A percentile compares a stretch with the other conserved stretches of the same genome.
Conservation (phyloP, 2,329 filamentous ascomycete species). For the Fusarium veterinarium region DNA sequence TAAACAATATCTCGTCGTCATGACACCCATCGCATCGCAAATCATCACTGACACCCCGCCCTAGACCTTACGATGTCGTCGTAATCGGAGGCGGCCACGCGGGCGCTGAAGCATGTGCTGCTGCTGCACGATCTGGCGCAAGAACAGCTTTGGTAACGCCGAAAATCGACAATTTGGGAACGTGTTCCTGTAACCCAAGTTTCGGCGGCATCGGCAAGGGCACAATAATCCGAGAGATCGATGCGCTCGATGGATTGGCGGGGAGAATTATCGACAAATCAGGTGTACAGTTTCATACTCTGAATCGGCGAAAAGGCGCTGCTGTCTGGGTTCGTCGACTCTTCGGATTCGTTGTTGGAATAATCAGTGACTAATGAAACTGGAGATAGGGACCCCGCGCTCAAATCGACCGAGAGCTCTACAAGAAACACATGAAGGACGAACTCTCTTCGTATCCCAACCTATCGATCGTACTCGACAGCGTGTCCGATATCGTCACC, state of each 20-base stretch:
- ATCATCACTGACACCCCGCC: conserved; percentile 16
- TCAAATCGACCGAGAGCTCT: conserved; percentile 92
- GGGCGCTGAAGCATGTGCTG: conserved; percentile 91
- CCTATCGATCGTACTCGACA: conserved; percentile 83
- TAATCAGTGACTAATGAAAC: not conserved
- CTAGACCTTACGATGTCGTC: conserved; percentile 85
- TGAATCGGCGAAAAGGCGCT: conserved; percentile 91
- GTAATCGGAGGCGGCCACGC: conserved; percentile 97
- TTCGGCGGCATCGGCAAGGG: conserved; percentile 99
- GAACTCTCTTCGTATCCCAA: conserved; percentile 84
- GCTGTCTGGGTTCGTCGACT: conserved; percentile 79
- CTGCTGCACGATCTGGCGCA: conserved; percentile 88
- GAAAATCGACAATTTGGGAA: conserved; percentile 86
- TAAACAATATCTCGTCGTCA: not conserved
- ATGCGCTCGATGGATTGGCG: conserved; percentile 91
- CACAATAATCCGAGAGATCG: conserved; percentile 93
- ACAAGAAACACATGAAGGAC: conserved; percentile 89
- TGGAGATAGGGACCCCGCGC: conserved; percentile 78
- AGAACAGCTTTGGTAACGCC: conserved; percentile 92
- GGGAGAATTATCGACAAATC: conserved; percentile 92
- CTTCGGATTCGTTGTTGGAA: not conserved
- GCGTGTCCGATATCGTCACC: conserved; percentile 88
- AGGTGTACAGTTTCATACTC: conserved; percentile 89
- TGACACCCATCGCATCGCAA: conserved; percentile 2
- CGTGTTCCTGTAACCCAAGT: conserved; percentile 96